Conservation (phyloP, 108 stramenopile genomes). For the Stephanodiscus triporus region DNA sequence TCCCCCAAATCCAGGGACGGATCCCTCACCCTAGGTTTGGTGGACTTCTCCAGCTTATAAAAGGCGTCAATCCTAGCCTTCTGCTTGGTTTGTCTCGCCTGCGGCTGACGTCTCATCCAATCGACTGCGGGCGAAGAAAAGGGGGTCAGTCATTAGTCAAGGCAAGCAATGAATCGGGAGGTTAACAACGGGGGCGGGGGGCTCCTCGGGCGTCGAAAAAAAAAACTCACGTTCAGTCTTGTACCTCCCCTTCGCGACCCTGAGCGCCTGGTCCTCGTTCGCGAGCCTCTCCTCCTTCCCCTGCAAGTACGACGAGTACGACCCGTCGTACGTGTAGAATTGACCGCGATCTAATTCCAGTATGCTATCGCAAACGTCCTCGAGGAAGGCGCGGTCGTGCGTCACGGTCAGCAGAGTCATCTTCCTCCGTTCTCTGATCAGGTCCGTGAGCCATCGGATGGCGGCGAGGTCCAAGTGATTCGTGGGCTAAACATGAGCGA, state of each 20-base stretch:
- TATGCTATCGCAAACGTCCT: slow-evolving; percentile 85
- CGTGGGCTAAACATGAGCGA: no score
- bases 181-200: background rate
- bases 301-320: slow-evolving; percentile 65
- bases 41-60: slow-evolving; percentile 79
- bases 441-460: slow-evolving; percentile 93
- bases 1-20: slow-evolving; percentile 55
- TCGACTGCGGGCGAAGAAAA: slow-evolving; percentile 36
- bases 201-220: no score
- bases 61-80: slow-evolving; percentile 68
- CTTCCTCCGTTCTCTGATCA: slow-evolving; percentile 71
- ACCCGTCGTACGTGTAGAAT: slow-evolving; percentile 75
- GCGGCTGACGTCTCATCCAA: slow-evolving; percentile 90
- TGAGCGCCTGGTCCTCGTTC: slow-evolving; percentile 67
- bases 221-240: slow-evolving; percentile 36
- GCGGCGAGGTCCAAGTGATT: slow-evolving; percentile 95
- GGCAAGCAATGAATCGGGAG: background rate
- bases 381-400: slow-evolving; percentile 95
- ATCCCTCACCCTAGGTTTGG: slow-evolving; percentile 74
- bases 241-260: slow-evolving; percentile 71
- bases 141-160: no score
- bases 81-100: slow-evolving; percentile 54
- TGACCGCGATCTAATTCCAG: slow-evolving; percentile 79
- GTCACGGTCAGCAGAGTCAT: slow-evolving; percentile 94
- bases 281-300: slow-evolving; percentile 78